These are phyloP conservation scores for Papilionanthe hybrid DNA, from an alignment of 116 monocot species.

Conservation along the genomic window DNA sequence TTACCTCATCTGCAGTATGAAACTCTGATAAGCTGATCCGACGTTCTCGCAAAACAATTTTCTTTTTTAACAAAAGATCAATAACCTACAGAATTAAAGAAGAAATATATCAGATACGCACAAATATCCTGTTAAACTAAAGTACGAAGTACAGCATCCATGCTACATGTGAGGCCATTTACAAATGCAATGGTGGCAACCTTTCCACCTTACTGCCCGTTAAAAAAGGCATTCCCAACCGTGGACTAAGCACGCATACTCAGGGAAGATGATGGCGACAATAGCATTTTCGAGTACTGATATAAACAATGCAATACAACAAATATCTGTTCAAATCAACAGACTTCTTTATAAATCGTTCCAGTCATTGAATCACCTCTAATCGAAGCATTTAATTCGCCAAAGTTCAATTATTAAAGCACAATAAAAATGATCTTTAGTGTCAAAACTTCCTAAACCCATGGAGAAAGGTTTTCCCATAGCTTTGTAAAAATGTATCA, in stretches of 20 bases:
- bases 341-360: not conserved
- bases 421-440: not conserved
- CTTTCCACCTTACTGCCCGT: not conserved
- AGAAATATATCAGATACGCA: not conserved
- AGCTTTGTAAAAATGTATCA: not conserved
- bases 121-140: slow-evolving; percentile 6
- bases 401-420: not conserved
- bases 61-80: slow-evolving; percentile 83
- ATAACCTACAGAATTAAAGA: slow-evolving; percentile 56
- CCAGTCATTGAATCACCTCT: not conserved
- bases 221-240: not conserved
- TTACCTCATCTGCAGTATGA: slow-evolving; percentile 94
- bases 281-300: not conserved
- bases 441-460: not conserved
- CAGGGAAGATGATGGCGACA: not conserved
- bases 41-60: slow-evolving; percentile 59
- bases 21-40: slow-evolving; percentile 93
- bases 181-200: not conserved
- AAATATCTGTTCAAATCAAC: not conserved
- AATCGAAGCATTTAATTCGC: not conserved
- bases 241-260: not conserved
- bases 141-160: not conserved
- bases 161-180: not conserved
- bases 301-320: not conserved
- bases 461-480: not conserved